Percentiles rank a stretch among this genome's conserved stretches.
These are phyloP conservation scores for Leccinum fallax DNA, from an alignment of 1,284 basidiomycete species.

Conservation along the genomic window DNA sequence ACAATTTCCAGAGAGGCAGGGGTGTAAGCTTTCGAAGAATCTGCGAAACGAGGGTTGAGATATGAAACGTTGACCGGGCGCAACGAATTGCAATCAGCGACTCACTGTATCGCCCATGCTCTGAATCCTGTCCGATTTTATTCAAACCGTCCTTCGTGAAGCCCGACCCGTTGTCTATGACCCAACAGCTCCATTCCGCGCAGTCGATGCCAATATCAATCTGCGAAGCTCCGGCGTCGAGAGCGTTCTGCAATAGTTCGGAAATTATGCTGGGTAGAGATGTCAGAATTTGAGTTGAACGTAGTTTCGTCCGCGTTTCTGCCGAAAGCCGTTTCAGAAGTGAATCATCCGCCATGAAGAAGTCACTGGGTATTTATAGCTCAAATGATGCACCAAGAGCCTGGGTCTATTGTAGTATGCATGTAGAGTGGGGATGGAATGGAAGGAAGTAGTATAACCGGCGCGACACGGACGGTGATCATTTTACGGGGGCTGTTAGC, in stretches of 20 bases:
- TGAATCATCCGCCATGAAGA: constrained; percentile 25
- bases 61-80: neutral
- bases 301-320: constrained; percentile 64
- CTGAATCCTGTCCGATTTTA: constrained; percentile 52
- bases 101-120: constrained; percentile 69
- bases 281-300: constrained; percentile 83
- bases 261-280: constrained; percentile 77
- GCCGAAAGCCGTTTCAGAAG: constrained; percentile 44
- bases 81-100: constrained; percentile 3
- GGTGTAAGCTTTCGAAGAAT: constrained; percentile 72
- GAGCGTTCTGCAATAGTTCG: constrained; percentile 84
- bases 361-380: neutral
- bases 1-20: constrained; percentile 49
- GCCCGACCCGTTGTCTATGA: constrained; percentile 81
- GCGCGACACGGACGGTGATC: neutral
- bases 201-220: constrained; percentile 69
- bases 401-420: neutral
- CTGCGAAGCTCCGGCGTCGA: constrained; percentile 66
- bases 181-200: constrained; percentile 77
- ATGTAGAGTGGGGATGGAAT: neutral
- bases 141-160: constrained; percentile 63
- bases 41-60: constrained; percentile 37
- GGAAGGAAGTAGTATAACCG: neutral
- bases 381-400: constrained; percentile 4
- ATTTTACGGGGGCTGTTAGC: neutral